phyloP scores from a whole-genome alignment of 2,329 filamentous ascomycete genomes.

The Aspergillus sp. region DNA sequence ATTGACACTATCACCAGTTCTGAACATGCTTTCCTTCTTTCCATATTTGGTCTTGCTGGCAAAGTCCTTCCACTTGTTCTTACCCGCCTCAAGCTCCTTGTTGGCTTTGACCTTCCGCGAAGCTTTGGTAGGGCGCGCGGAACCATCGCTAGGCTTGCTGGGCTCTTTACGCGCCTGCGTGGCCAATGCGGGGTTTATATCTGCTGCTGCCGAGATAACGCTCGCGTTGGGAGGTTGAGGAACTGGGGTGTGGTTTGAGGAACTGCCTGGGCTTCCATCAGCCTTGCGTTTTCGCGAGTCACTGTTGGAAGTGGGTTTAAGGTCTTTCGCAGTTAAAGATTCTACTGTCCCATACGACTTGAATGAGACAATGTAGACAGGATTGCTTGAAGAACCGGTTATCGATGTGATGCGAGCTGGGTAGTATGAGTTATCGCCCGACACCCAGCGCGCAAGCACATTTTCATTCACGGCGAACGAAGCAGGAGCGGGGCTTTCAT shows the following conservation, averaged over 20 bases:
- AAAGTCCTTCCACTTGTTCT: slow-evolving; percentile 95
- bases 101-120: slow-evolving; percentile 81
- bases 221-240: slow-evolving; percentile 46
- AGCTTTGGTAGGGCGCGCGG: slow-evolving; percentile 63
- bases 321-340: slow-evolving; percentile 77
- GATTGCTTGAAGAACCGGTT: slow-evolving; percentile 85
- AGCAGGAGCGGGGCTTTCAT: slow-evolving; percentile 54
- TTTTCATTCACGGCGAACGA: slow-evolving; percentile 84
- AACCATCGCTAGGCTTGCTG: slow-evolving; percentile 61
- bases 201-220: slow-evolving; percentile 66
- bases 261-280: slow-evolving; percentile 66
- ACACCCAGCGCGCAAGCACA: slow-evolving; percentile 86
- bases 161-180: slow-evolving; percentile 64
- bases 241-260: slow-evolving; percentile 42
- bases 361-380: slow-evolving; percentile 93
- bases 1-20: slow-evolving; percentile 81
- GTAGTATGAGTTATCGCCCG: slow-evolving; percentile 87
- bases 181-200: slow-evolving; percentile 65
- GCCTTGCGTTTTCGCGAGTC: slow-evolving; percentile 79
- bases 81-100: slow-evolving; percentile 85
- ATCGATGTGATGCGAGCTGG: slow-evolving; percentile 90
- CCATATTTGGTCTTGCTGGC: slow-evolving; percentile 67
- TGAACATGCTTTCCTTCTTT: slow-evolving; percentile 99
- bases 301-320: slow-evolving; percentile 70
- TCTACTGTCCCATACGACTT: slow-evolving; percentile 82